These are phyloP conservation scores for Leptodontidium sp. DNA, from an alignment of 2,329 filamentous ascomycete genomes.

Conservation along the genomic window DNA sequence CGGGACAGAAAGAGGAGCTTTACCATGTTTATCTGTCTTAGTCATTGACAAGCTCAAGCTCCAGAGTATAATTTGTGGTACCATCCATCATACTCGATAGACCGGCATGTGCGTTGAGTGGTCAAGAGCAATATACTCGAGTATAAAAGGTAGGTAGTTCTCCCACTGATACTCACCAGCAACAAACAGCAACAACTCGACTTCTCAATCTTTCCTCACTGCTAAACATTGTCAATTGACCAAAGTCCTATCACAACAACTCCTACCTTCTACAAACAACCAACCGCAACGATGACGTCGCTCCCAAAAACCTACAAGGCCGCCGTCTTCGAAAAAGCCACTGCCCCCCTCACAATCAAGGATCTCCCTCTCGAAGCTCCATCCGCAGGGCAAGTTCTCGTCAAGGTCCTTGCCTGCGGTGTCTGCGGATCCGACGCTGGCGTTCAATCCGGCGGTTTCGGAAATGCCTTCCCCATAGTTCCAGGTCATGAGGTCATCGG, in stretches of 20 bases:
- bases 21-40: neutral
- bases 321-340: slow-evolving; percentile 63
- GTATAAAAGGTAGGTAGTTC: slow-evolving; percentile 3
- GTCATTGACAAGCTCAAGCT: neutral
- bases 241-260: slow-evolving; percentile 11
- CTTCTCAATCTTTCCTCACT: neutral
- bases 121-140: neutral
- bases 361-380: slow-evolving; percentile 67
- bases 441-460: slow-evolving; percentile 58
- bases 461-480: slow-evolving; percentile 65
- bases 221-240: slow-evolving; percentile 4
- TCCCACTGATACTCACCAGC: neutral
- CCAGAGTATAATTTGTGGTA: neutral
- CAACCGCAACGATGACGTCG: slow-evolving; percentile 36
- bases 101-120: neutral
- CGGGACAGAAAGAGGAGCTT: neutral
- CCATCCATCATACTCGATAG: neutral
- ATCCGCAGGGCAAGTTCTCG: slow-evolving; percentile 65
- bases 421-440: slow-evolving; percentile 70
- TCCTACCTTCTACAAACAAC: neutral
- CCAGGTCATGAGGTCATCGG: slow-evolving; percentile 79
- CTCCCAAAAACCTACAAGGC: slow-evolving; percentile 74
- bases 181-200: neutral
- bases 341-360: slow-evolving; percentile 63
- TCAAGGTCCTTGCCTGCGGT: slow-evolving; percentile 77